Conservation (phyloP, 441 rosid genomes). For the Populus tomentosa region DNA sequence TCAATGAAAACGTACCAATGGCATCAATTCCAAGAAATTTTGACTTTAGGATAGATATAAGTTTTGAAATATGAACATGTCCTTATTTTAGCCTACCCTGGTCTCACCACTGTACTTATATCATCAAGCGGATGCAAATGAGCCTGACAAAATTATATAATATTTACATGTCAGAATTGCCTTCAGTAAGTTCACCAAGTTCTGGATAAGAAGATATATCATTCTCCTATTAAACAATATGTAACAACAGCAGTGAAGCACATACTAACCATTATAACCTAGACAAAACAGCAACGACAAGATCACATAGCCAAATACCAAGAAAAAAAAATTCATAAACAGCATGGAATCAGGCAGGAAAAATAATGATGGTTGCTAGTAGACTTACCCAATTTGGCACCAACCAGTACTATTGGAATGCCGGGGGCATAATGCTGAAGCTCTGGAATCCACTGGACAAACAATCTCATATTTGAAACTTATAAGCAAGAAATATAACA, state of each 20-base stretch:
- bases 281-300: neutral
- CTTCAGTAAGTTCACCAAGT: neutral
- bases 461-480: neutral
- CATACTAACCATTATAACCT: neutral
- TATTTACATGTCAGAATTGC: neutral
- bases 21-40: neutral
- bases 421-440: constrained; percentile 91
- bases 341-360: constrained; percentile 16
- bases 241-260: neutral
- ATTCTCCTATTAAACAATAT: neutral
- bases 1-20: neutral
- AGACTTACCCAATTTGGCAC: constrained; percentile 82
- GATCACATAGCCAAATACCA: constrained; percentile 14
- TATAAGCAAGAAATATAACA: neutral
- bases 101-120: neutral
- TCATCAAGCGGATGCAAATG: neutral
- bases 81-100: neutral
- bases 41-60: neutral
- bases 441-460: constrained; percentile 72
- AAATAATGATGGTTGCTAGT: neutral
- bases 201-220: neutral
- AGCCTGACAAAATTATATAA: neutral
- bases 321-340: constrained; percentile 23
- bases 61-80: neutral
- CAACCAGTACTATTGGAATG: constrained; percentile 86